Base-by-base conservation (phyloP, 176 grass and related monocot genomes). In the Paspalum vaginatum region DNA sequence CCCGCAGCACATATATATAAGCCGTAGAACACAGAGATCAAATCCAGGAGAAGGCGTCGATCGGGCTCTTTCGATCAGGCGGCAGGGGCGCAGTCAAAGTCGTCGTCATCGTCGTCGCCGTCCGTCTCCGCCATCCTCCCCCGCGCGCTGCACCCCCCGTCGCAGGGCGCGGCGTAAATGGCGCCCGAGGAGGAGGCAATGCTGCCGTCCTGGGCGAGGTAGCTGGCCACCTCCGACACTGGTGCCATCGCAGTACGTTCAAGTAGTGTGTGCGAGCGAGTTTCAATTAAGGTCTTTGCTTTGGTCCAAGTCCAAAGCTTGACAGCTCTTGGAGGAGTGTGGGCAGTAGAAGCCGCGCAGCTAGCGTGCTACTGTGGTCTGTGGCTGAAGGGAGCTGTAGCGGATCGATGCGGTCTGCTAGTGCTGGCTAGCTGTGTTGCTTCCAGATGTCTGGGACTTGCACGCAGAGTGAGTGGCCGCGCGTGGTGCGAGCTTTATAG, bases 31-130 rank as follows among this genome's bases (percentile, higher is more conserved):
- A 32, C 6, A 27, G 14, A 27, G n/a, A 61, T 43, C 42, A 61
- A 57, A 44, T 81, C 64, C 57, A 20, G 40, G 42, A 11, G 45
- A 13, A 6, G 65, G 12, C 1, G 24, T 54, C 1, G 32, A 32
- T 32, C 32, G 11, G 15, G 11, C 75, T 65, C 37, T 37, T 8
- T 26, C 24, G 24, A 61, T 94, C 66, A 92, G 27, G 93, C 93
- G 27, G 93, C 93, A 32, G 89, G 89, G 7, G 85, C 90, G 15
- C 90, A 92, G 80, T 95, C 93, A 7, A 62, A 85, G 41, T 95
- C 87, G 10, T 87, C 93, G 0, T 92, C 93, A 0, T 92, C 93
- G 13, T 90, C 93, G 26, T 90, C 87, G 24, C 73, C 69, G 21
- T 92, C 87, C 5, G 69, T 56, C 59, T 85, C 76, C n/a, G 41